Base-by-base conservation (phyloP, 2,329 filamentous ascomycete species). In the Cercospora zeina region DNA sequence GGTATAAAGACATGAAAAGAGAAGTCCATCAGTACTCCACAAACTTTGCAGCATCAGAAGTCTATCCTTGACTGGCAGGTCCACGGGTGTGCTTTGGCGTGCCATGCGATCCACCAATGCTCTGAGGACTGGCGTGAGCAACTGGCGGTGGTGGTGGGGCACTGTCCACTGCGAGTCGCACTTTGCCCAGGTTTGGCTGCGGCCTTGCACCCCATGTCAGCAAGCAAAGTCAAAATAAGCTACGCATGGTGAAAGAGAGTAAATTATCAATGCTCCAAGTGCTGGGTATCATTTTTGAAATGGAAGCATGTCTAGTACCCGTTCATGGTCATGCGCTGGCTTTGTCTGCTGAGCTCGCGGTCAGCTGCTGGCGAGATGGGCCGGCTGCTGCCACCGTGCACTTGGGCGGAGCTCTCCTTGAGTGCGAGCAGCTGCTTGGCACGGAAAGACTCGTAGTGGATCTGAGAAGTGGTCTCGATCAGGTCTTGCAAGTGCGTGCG, bases 371-470 rank as follows among this genome's bases (percentile, higher is more conserved):
- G 95, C 77, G 91, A 96, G 83, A 99, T 99, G 74, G 95, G 95
- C 63, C 74, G 69, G 63, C 65, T 71, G 63, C 65, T 71, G 82
- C 91, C 95, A 71, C 87, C 78, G 82, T 87, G 83, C 68, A 88
- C 89, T 69, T 91, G 90, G 70, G 91, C 91, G 75, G 91, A 96
- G 84, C 90, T 96, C 84, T 99, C 95, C 87, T 97, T 99, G 77
- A 99, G 85, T 62, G 95, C 95, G 75, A 99, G 82, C 73, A 99
- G 84, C 81, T 99, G 95, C 88, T 99, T 99, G 74, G 95, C 93
- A 80, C 95, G 93, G 93, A 99, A 99, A 63, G 92, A 70, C 85
- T 99, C 95, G 84, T 99, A 99, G 85, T 99, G 95, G 80, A 97
- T 99, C 83, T 99, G 95, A 71, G 93, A 97, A 53, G 95, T 99